Percentiles rank a stretch among this genome's conserved stretches.
These are phyloP conservation scores for Phytopythium cucurbitacearum DNA, from an alignment of 352 stramenopile genomes.

Conservation along the genomic window DNA sequence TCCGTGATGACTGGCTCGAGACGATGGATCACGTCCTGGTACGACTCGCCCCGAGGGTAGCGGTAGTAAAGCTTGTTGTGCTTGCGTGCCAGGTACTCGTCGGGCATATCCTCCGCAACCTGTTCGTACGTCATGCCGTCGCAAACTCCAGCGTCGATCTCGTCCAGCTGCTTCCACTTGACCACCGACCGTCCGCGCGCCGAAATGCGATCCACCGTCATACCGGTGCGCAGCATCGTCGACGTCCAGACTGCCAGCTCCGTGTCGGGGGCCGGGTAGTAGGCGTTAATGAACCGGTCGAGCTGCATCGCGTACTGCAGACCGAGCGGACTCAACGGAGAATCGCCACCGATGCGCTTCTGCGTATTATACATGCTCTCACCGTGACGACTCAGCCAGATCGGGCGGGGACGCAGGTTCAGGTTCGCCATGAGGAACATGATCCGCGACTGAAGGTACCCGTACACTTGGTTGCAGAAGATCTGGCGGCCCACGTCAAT, in stretches of 20 bases:
- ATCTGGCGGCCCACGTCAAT: slow-evolving; percentile 80
- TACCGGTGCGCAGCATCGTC: slow-evolving; percentile 94
- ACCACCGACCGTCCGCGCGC: slow-evolving; percentile 55
- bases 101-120: slow-evolving; percentile 92
- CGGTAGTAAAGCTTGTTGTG: slow-evolving; percentile 87
- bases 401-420: slow-evolving; percentile 91
- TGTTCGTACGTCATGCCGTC: slow-evolving; percentile 98
- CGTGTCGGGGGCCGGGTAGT: slow-evolving; percentile 74
- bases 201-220: slow-evolving; percentile 90
- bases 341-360: slow-evolving; percentile 96
- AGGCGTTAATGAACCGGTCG: slow-evolving; percentile 90
- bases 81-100: slow-evolving; percentile 93
- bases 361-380: slow-evolving; percentile 98
- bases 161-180: slow-evolving; percentile 92
- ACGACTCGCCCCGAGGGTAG: slow-evolving; percentile 93
- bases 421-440: slow-evolving; percentile 97
- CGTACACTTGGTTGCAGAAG: slow-evolving; percentile 84
- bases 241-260: slow-evolving; percentile 94
- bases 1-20: slow-evolving; percentile 97
- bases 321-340: slow-evolving; percentile 88
- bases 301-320: slow-evolving; percentile 93
- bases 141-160: slow-evolving; percentile 96
- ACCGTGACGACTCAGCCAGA: slow-evolving; percentile 96
- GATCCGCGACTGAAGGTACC: slow-evolving; percentile 85
- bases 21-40: slow-evolving; percentile 96